Conservation (phyloP, 2,329 filamentous ascomycete species). For the Aspergillus alliaceus region DNA sequence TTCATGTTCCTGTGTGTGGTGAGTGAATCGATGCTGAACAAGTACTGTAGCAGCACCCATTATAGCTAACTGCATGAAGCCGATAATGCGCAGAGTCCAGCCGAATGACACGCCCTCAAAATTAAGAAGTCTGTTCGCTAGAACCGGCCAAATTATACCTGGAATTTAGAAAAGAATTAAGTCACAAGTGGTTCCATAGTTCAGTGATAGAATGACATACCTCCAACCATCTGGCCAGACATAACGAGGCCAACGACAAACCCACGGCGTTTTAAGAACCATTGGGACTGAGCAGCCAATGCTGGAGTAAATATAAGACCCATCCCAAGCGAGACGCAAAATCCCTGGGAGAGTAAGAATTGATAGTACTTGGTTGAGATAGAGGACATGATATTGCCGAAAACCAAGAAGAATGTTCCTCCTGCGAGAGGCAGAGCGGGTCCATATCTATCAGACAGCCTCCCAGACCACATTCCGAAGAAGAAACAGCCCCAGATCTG, state of each 20-base stretch:
- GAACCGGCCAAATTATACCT: not conserved
- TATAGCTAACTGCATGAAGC: not conserved
- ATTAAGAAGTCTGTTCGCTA: no score
- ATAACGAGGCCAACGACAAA: constrained; percentile 12
- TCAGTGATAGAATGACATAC: not conserved
- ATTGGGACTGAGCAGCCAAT: constrained; percentile 9
- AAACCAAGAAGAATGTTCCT: constrained; percentile 2
- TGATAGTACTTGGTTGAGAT: not conserved
- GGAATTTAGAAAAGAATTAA: not conserved
- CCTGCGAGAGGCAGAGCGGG: not conserved
- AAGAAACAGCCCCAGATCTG: constrained; percentile 14
- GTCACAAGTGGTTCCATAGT: not conserved
- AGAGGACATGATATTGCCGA: not conserved
- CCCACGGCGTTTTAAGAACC: constrained; percentile 3
- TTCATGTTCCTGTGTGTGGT: not conserved
- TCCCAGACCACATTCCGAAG: constrained; percentile 3
- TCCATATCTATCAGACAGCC: not conserved
- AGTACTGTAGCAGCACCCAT: constrained; percentile 3
- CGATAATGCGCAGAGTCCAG: no score
- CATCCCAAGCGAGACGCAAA: constrained; percentile 6
- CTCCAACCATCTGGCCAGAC: constrained; percentile 11
- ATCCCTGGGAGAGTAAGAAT: constrained; percentile 10
- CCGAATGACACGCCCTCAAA: no score
- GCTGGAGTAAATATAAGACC: constrained; percentile 10
- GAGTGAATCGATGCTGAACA: not conserved